Conservation (phyloP, 192 early-diverging fungal genomes). For the Rhizophagus sp. region DNA sequence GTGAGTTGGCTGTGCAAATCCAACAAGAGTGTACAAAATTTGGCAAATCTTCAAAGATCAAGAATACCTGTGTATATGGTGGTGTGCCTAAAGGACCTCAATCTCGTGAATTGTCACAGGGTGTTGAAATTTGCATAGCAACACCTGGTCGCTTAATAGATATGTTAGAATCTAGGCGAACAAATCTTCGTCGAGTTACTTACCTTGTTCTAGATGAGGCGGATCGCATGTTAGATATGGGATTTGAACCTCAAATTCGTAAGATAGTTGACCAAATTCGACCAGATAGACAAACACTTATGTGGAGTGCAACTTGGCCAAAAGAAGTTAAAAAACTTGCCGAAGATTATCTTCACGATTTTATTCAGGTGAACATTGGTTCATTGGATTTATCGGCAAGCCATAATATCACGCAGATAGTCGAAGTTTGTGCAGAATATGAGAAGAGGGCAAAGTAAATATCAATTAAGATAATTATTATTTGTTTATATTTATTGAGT, state of each 20-base stretch:
- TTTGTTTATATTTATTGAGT: background rate
- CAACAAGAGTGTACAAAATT: conserved; percentile 95
- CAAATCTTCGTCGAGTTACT: conserved; percentile 92
- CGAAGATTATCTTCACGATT: conserved; percentile 87
- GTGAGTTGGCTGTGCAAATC: conserved; percentile 97
- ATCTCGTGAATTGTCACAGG: conserved; percentile 79
- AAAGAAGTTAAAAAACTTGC: conserved; percentile 93
- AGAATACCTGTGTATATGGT: conserved; percentile 95
- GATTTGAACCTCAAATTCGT: conserved; percentile 97
- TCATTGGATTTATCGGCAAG: conserved; percentile 90
- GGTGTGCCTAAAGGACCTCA: conserved; percentile 92
- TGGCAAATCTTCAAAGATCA: conserved; percentile 83
- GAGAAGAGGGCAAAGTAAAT: conserved; percentile 82
- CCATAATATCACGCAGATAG: conserved; percentile 87
- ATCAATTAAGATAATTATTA: background rate
- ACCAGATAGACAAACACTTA: conserved; percentile 96
- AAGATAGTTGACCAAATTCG: conserved; percentile 97
- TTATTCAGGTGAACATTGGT: conserved; percentile 97
- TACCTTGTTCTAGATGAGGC: conserved; percentile 98
- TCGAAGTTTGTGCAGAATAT: conserved; percentile 84
- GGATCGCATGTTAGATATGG: conserved; percentile 99
- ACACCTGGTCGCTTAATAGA: conserved; percentile 98
- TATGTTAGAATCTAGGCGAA: conserved; percentile 86
- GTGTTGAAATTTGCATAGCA: conserved; percentile 96
- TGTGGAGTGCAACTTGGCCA: conserved; percentile 99